Evolutionary conservation across 805 yeast genomes (phyloP), one percentile per base, ranked within the genome.

Genomic region (Candida nanaspora): DNA sequence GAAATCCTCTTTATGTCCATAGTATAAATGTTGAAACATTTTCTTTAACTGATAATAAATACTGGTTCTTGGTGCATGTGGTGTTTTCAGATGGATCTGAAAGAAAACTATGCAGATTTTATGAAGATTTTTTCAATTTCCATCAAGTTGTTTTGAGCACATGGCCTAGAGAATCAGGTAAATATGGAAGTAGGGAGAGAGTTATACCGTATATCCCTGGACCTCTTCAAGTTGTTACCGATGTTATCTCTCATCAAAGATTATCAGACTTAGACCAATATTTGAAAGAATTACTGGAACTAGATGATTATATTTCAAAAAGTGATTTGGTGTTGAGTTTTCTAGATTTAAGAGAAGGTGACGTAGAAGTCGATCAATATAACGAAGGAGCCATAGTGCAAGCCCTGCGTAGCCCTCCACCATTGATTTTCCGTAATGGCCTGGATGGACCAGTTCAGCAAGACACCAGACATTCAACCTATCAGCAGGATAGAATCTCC

Each of bases 191-290:
- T 41, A 84, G 84, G 22, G 77, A 79, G 39, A 77, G 98, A 48
- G 81, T 84, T 25, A 70, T 93, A 42, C 98, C 98, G 7, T 87
- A 82, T 49, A 89, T 93, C 54, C 98, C 98, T 0, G 98, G 98
- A 1, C 99, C 98, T 2, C 71, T 91, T 37, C 82, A 94, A 30
- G 85, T 83, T 53, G 95, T 93, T 41, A 87, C 87, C 46, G 97
- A 91, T 48, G 66, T 69, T 43, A 65, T 76, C 38, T 72, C 77
- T 40, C 76, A 73, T 47, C 67, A 72, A 49, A 63, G 82, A 49
- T 57, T 78, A 46, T 72, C 70, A 42, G 78, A 75, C 53, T 63
- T 76, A 44, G 80, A 76, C 53, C 63, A 64, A 42, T 76, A 76
- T 52, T 57, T 76, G 42, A 60, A 69, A 37, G 68, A 74, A 31